phyloP scores from a whole-genome alignment of 495 filamentous ascomycete species.

The Penicillium bovifimosum region DNA sequence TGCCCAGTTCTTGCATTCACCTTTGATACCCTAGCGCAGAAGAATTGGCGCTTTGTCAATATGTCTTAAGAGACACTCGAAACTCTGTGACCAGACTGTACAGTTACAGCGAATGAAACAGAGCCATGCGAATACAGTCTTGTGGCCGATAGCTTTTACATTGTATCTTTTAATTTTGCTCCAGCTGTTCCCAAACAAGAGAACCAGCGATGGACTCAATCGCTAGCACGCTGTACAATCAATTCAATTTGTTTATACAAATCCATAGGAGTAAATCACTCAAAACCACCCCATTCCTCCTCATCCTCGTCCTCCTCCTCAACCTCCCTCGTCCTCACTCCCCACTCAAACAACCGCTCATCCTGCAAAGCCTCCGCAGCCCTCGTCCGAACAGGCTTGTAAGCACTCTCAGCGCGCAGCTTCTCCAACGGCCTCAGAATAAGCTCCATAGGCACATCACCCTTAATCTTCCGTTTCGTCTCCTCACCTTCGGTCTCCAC shows the following conservation, averaged over 20 bases:
- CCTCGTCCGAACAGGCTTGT: conserved; percentile 65
- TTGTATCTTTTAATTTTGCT: neutral
- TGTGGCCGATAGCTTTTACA: neutral
- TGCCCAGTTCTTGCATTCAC: conserved; percentile 15
- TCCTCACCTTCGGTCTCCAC: conserved; percentile 24
- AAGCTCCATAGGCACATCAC: conserved; percentile 43
- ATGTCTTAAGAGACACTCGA: neutral
- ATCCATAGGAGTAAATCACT: conserved; percentile 8
- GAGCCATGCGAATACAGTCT: conserved; percentile 11
- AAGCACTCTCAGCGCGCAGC: conserved; percentile 51
- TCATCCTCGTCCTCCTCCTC: conserved; percentile 43
- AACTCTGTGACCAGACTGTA: conserved; percentile 8
- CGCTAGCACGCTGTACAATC: conserved; percentile 20
- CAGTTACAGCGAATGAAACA: conserved; percentile 7
- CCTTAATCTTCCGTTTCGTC: conserved; percentile 29
- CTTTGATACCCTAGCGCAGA: conserved; percentile 37
- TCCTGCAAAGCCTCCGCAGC: conserved; percentile 70
- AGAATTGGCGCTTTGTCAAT: conserved; percentile 11
- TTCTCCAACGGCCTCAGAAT: conserved; percentile 57
- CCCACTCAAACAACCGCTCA: conserved; percentile 61
- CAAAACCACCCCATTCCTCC: conserved; percentile 69
- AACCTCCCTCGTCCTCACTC: conserved; percentile 36
- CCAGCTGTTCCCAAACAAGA: conserved; percentile 11
- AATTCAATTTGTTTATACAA: conserved; percentile 13
- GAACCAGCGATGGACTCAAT: conserved; percentile 8